Base-by-base conservation (phyloP, 2,329 filamentous ascomycete genomes). In the Fonsecaea erecta region DNA sequence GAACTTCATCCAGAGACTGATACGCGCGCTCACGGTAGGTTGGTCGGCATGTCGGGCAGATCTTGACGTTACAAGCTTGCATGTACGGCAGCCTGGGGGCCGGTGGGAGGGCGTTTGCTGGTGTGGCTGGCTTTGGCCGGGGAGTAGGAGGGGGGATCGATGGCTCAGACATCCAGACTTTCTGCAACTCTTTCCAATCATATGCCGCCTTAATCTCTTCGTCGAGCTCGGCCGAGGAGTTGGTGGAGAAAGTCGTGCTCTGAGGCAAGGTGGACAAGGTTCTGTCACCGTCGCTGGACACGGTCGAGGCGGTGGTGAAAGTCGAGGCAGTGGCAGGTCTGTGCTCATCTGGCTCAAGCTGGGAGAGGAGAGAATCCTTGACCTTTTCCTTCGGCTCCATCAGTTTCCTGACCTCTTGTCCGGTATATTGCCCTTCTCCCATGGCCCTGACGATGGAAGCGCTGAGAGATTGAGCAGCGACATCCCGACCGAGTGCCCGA, bases 11-110 rank as follows among this genome's bases (percentile, higher is more conserved):
- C 26, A 76, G 61, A 28, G 69, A 68, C 21, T 70, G 70, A 62
- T 69, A 73, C 8, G 73, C 67, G 46, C 73, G 74, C 28, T 75
- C 73, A 26, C 75, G 75, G 67, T 79, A 81, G 68, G 80, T 81
- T 1, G 81, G 81, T 32, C 83, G 79, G 68, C 83, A 85, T n/a
- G 71, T 73, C 34, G 81, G 80, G 66, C 83, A 85, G 57, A 79
- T 78, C 56, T 77, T 76, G 69, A 79, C 79, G n/a, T 68, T 73
- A 72, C 83, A 85, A 32, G 32, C 62, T n/a, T 73, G 67, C 9
- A 52, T 21, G 6, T 32, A 16, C 9, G 40, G 61, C 8, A 51
- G 28, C 18, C 24, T 52, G 5, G 55, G 8, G 8, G 60, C 37
- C 30, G 24, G 40, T 53, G 52, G 21, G 8, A 40, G 53, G 34